phyloP scores from a whole-genome alignment of 1,139 yeast species.

The Pichia sp. region DNA sequence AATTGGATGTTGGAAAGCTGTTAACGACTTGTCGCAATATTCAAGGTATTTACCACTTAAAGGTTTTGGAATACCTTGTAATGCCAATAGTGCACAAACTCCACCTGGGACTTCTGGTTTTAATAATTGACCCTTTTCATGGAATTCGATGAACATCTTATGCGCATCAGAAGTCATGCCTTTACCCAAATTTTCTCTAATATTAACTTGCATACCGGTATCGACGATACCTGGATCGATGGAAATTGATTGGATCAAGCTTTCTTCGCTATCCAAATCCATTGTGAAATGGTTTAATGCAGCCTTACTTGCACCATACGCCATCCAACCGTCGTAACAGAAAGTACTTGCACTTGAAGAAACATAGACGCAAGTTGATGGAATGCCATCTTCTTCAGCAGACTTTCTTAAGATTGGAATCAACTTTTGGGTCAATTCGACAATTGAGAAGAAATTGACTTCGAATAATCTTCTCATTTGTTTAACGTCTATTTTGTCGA shows the following conservation, averaged over 20 bases:
- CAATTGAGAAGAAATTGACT: slow-evolving; percentile 74
- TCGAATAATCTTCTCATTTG: slow-evolving; percentile 70
- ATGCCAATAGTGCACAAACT: slow-evolving; percentile 63
- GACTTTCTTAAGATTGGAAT: slow-evolving; percentile 53
- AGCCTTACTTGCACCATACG: slow-evolving; percentile 88
- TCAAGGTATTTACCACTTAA: slow-evolving; percentile 67
- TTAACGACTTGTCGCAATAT: slow-evolving; percentile 44
- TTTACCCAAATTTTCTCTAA: slow-evolving; percentile 57
- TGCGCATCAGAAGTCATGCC: slow-evolving; percentile 59
- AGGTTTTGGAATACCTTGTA: slow-evolving; percentile 50
- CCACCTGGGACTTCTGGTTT: slow-evolving; percentile 70
- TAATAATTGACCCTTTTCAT: slow-evolving; percentile 52
- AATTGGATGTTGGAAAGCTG: slow-evolving; percentile 18
- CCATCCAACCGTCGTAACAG: slow-evolving; percentile 75
- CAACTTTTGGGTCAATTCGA: slow-evolving; percentile 55
- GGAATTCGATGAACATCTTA: slow-evolving; percentile 59
- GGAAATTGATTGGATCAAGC: slow-evolving; percentile 53
- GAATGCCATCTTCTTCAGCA: slow-evolving; percentile 33
- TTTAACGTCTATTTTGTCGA: slow-evolving; percentile 47
- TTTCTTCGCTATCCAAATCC: slow-evolving; percentile 66
- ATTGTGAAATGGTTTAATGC: slow-evolving; percentile 75
- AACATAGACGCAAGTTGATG: slow-evolving; percentile 67
- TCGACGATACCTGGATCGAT: slow-evolving; percentile 94
- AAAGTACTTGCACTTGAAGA: slow-evolving; percentile 79
- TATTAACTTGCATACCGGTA: slow-evolving; percentile 79